phyloP scores from a whole-genome alignment of 768 basidiomycete species.

The Mycena vitilis region DNA sequence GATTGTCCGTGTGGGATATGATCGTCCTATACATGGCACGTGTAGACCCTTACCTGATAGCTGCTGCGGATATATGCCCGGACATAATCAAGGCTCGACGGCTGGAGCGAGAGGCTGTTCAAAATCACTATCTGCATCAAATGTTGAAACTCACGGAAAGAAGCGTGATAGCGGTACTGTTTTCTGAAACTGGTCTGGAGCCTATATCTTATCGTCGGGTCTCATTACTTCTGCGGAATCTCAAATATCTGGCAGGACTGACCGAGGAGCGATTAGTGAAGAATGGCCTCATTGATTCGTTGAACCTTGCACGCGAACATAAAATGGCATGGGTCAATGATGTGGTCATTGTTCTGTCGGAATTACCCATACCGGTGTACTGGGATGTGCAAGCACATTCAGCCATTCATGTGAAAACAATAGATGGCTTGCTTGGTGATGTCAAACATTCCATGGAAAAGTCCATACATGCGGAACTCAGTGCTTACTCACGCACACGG shows the following conservation, averaged over 20 bases:
- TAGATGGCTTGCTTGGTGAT: not conserved
- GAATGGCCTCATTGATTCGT: not conserved
- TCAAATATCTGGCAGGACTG: too few species aligned
- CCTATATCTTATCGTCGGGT: too few species aligned
- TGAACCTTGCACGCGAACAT: not conserved
- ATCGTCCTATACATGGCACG: too few species aligned
- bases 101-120: not conserved
- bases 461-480: not conserved
- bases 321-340: constrained; percentile 14
- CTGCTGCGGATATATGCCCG: not conserved
- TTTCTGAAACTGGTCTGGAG: too few species aligned
- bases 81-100: not conserved
- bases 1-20: too few species aligned
- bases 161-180: not conserved
- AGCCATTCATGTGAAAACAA: not conserved
- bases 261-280: too few species aligned
- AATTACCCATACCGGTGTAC: constrained; percentile 11
- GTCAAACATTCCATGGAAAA: constrained; percentile 9
- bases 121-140: constrained; percentile 2
- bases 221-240: too few species aligned
- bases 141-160: not conserved
- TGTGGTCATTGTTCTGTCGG: not conserved
- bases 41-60: too few species aligned
- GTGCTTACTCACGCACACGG: not conserved
- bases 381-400: not conserved